Evolutionary conservation across 306 rosid genomes (phyloP), one percentile per base, ranked within the genome.

Genomic region (Begonia loranthoides): DNA sequence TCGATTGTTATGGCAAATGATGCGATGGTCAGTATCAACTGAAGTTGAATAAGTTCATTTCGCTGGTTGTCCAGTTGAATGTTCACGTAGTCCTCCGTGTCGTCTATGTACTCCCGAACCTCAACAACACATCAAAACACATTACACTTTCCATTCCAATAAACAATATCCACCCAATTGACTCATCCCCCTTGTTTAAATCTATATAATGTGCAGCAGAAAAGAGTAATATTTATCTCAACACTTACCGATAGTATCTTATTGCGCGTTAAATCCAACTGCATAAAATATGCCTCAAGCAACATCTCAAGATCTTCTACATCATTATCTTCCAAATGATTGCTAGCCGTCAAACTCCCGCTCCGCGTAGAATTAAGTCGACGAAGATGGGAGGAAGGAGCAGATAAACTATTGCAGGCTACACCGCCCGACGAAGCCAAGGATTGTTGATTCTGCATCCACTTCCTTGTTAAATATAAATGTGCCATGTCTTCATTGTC

Each of bases 221-320:
- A 19, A 19, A 1, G 22, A 19, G 2, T 19, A 19, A 1, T 19
- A 1, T 19, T 19, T 19, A 2, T 19, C 22, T 19, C 3, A 41
- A 60, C 12, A 79, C 97, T 85, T 62, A 90, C 99, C 44, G 96
- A 92, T 63, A 92, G 70, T 76, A 92, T 92, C 79, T 79, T 90
- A 88, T 90, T 86, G 34, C 93, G 99, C 40, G 99, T 86, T 60
- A 95, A 86, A 70, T 90, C 99, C 61, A 90, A 70, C 69, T 92
- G 96, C 88, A 92, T 86, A 70, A 92, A 92, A 66, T 92, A 92
- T 41, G 96, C 99, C 76, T 92, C 99, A 28, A 92, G 96, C 82
- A 92, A 67, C 99, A 92, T 92, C 73, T 92, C 96, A 59, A 86
- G 74, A 71, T 92, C 99, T 74, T 92, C 99, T 24, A 92, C 96